phyloP scores from a whole-genome alignment of 179 eudicot genomes.

The Corrigiola litoralis region DNA sequence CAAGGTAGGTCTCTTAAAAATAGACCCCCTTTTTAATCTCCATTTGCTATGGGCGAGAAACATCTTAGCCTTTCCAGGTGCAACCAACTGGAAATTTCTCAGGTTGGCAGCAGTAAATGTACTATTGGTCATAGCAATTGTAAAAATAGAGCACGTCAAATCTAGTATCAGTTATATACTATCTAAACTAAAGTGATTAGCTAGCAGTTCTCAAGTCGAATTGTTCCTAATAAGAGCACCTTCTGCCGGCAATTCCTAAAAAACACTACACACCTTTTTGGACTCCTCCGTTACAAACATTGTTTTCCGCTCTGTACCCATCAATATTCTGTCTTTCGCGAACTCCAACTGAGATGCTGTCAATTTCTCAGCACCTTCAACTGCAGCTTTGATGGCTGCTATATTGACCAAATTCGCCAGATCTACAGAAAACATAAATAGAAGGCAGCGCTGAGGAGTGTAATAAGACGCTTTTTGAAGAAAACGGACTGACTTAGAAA shows the following conservation, averaged over 20 bases:
- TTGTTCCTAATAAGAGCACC: background rate
- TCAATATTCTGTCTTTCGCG: conserved; percentile 94
- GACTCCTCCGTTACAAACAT: conserved; percentile 88
- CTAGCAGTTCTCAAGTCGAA: background rate
- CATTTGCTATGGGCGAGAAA: no score
- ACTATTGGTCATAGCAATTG: no score
- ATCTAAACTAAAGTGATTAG: background rate
- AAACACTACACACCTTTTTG: conserved; percentile 57
- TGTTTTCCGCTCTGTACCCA: conserved; percentile 96
- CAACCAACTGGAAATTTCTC: no score
- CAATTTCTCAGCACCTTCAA: conserved; percentile 82
- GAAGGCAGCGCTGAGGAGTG: conserved; percentile 5
- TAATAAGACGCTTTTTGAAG: background rate
- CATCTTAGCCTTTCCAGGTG: no score
- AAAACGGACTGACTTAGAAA: background rate
- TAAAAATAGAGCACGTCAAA: no score
- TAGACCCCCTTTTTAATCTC: no score
- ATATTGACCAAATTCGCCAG: conserved; percentile 91
- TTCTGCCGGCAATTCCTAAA: background rate
- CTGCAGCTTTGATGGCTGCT: conserved; percentile 98
- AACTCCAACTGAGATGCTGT: conserved; percentile 74
- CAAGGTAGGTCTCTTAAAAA: no score
- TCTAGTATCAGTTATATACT: no score
- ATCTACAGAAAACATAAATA: conserved; percentile 42
- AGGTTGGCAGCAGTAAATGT: no score